Evolutionary conservation across 768 basidiomycete species (phyloP), one percentile per base, ranked within the genome.

Genomic region (Zangia roseola): DNA sequence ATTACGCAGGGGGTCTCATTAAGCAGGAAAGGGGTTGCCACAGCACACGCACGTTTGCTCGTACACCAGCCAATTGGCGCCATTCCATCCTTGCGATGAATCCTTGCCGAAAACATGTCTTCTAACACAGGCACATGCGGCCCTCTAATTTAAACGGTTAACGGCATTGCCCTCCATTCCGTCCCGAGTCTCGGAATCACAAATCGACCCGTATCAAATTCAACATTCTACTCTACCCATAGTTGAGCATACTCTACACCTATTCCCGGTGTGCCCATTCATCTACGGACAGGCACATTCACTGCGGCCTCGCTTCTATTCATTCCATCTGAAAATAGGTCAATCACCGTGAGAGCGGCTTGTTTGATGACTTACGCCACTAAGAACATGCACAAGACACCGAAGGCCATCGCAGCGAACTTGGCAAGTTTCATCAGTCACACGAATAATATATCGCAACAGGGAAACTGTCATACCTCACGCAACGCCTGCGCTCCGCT

Each of bases 391-490:
- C 91, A 94, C 63, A 79, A 65, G 57, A 94, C 92, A 25, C 92
- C 92, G 67, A 95, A 80, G 40, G 81, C 81, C 92, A 95, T 94
- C 50, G 91, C 92, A 50, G 77, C 86, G 71, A 94, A 94, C 91
- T 94, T 68, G 45, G 53, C 56, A 67, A 54, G 40, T 48, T 37
- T 43, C 43, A 52, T 66, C 49, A 59, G 52, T 54, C 51, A 58
- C 40, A 37, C 21, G 28, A 52, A 49, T 43, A 49, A 49, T 45
- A 49, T 53, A 49, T 45, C 55, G 35, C 33, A 33, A 51, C 43
- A 49, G 49, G 38, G 36, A 35, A 52, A 10, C 12, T 37, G 39
- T 8, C 54, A 25, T 52, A 85, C 91, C 84, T 97, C 93, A 35
- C 92, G 88, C 63, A 94, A 66, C n/a, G 92, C 90, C 69, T 94